Base-by-base conservation (phyloP, 2,329 filamentous ascomycete genomes). In the Ilyonectria mors-panacis region DNA sequence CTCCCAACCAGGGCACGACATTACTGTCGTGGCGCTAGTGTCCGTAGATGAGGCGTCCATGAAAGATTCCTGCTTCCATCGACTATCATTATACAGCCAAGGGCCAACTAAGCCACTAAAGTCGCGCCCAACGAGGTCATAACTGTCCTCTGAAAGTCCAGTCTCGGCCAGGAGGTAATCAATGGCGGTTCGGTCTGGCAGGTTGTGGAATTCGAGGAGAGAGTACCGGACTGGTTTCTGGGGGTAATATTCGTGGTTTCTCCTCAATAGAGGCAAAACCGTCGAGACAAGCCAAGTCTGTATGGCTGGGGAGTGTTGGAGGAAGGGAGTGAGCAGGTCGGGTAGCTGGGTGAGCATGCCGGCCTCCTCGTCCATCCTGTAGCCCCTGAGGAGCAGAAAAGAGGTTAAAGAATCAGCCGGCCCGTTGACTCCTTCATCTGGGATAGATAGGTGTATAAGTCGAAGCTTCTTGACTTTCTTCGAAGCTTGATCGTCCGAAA, bases 331-430 rank as follows among this genome's bases (percentile, higher is more conserved):
- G 19, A 94, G 82, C 33, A 95, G 83, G n/a, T 86, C 84, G 0
- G 91, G 90, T 1, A 94, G 78, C 70, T 92, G 86, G n/a, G 86
- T 84, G 21, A 95, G 83, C 67, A 94, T 81, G n/a, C 93, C 93
- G 1, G 92, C 91, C 77, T 93, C 88, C 59, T 88, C 82, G 75
- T 95, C 92, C 68, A 95, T 90, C 42, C 87, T 87, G 74, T 92
- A 87, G 6, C 92, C 86, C 65, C 93, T 87, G 69, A 89, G 88
- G 55, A 93, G 85, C 6, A 95, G 79, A 76, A 95, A 95, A 2
- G 85, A 81, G 7, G 86, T 86, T 8, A 93, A 77, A 1, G 84
- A 76, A 67, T 94, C 91, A 12, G 86, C 77, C 2, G 85, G 81
- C 15, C 83, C 81, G 62, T 87, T 83, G 13, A 76, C 73, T 12